Percentiles rank a stretch among this genome's conserved stretches.
Evolutionary conservation across 202 grass and related monocot genomes (phyloP).

Genomic region (Schoenoplectus triqueter): DNA sequence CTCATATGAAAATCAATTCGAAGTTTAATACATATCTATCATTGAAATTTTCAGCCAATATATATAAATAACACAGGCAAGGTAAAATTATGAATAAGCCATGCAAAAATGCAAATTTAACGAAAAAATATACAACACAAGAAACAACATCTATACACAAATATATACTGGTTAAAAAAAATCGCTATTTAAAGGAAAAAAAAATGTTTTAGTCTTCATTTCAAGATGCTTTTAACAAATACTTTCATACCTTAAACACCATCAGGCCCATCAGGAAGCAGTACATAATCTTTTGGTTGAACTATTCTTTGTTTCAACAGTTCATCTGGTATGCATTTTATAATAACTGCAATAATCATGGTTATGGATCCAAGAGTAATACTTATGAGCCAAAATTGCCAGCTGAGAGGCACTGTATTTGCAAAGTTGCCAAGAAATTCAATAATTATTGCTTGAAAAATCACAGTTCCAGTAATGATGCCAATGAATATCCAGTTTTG

Average conservation of each 20-base stretch:
- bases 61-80: neutral
- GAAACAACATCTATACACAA: neutral
- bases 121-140: slow-evolving; percentile 26
- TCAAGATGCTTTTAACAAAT: neutral
- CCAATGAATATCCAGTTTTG: slow-evolving; percentile 69
- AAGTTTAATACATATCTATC: neutral
- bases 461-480: slow-evolving; percentile 56
- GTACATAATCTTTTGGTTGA: slow-evolving; percentile 50
- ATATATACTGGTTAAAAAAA: too few species aligned
- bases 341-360: slow-evolving; percentile 63
- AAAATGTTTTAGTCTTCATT: neutral
- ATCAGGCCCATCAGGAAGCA: slow-evolving; percentile 65
- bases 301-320: slow-evolving; percentile 14
- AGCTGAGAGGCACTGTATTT: slow-evolving; percentile 63
- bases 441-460: slow-evolving; percentile 81
- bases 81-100: slow-evolving; percentile 15
- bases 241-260: slow-evolving; percentile 36
- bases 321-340: slow-evolving; percentile 84
- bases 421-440: slow-evolving; percentile 80
- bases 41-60: neutral
- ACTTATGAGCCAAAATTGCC: slow-evolving; percentile 68
- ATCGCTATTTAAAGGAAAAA: too few species aligned
- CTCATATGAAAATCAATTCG: neutral
- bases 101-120: neutral
- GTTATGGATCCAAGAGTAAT: slow-evolving; percentile 62